phyloP scores from a whole-genome alignment of 2,329 filamentous ascomycete genomes.

The Alternaria gaisen region DNA sequence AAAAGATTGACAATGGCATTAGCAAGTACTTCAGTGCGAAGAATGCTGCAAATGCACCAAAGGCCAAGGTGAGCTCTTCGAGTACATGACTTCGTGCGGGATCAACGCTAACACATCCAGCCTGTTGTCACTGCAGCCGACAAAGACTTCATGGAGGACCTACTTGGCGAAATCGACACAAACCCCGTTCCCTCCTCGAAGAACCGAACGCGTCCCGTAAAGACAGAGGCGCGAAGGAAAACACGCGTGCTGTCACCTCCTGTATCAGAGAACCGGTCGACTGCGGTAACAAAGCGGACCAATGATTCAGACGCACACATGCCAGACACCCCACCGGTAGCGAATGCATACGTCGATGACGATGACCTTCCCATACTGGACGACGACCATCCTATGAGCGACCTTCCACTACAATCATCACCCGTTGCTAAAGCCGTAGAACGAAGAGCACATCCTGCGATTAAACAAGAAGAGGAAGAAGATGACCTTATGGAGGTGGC shows the following conservation, averaged over 20 bases:
- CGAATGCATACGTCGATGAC: slow-evolving; percentile 57
- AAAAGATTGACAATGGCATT: slow-evolving; percentile 90
- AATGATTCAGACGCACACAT: slow-evolving; percentile 55
- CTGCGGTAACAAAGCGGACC: slow-evolving; percentile 28
- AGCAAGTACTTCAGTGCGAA: slow-evolving; percentile 93
- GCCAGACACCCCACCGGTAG: slow-evolving; percentile 52
- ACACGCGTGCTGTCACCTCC: slow-evolving; percentile 82
- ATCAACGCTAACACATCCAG: slow-evolving; percentile 55
- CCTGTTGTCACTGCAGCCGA: slow-evolving; percentile 84
- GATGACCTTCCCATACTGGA: slow-evolving; percentile 67
- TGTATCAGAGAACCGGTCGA: slow-evolving; percentile 57
- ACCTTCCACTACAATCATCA: slow-evolving; percentile 80
- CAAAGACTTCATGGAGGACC: slow-evolving; percentile 82
- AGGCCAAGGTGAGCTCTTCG: slow-evolving; percentile 74
- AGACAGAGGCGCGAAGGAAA: slow-evolving; percentile 79
- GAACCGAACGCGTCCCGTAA: slow-evolving; percentile 69
- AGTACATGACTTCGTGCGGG: neutral
- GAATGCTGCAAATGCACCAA: slow-evolving; percentile 68
- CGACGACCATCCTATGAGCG: slow-evolving; percentile 83
- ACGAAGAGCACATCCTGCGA: slow-evolving; percentile 67
- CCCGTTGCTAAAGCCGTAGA: slow-evolving; percentile 81
- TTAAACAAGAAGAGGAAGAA: slow-evolving; percentile 72
- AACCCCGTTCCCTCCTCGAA: slow-evolving; percentile 69
- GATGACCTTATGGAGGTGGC: slow-evolving; percentile 88
- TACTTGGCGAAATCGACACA: slow-evolving; percentile 87